These are phyloP conservation scores for Trifolium repens DNA, from an alignment of 306 rosid genomes.

Conservation along the genomic window DNA sequence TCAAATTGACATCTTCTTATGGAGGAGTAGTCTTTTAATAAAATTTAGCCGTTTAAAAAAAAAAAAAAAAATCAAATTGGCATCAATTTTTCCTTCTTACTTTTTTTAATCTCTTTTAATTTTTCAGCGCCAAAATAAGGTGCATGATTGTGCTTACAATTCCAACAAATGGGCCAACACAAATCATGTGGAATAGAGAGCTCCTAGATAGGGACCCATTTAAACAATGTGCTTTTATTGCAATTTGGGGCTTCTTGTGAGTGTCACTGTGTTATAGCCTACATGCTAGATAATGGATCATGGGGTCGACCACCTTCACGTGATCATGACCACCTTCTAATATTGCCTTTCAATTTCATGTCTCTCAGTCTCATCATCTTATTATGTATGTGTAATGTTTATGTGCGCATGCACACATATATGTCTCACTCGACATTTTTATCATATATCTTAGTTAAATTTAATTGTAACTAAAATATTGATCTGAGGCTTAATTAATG, in stretches of 20 bases:
- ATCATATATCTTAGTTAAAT: neutral
- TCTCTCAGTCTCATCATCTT: slow-evolving; percentile 37
- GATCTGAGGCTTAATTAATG: slow-evolving; percentile 6
- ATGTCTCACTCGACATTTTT: neutral
- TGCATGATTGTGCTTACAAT: too few species aligned
- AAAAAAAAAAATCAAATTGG: too few species aligned
- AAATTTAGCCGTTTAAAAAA: too few species aligned
- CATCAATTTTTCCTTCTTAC: slow-evolving; percentile 24
- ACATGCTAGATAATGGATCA: slow-evolving; percentile 1
- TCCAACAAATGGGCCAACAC: slow-evolving; percentile 36
- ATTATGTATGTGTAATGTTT: slow-evolving; percentile 22
- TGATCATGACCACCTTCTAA: slow-evolving; percentile 67
- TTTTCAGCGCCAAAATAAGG: slow-evolving; percentile 34
- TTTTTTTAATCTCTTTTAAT: slow-evolving; percentile 16
- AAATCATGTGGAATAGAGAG: slow-evolving; percentile 37
- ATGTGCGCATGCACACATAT: slow-evolving; percentile 10
- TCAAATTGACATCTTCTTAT: slow-evolving; percentile 37
- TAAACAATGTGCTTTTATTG: slow-evolving; percentile 27
- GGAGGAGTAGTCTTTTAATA: too few species aligned
- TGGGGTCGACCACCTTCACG: slow-evolving; percentile 63
- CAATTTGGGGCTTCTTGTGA: slow-evolving; percentile 38
- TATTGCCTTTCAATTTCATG: slow-evolving; percentile 55
- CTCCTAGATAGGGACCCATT: slow-evolving; percentile 23
- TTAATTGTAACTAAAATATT: neutral
- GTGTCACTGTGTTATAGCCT: slow-evolving; percentile 4